phyloP scores from a whole-genome alignment of 495 filamentous ascomycete genomes.

The Penicillium tannophilum region DNA sequence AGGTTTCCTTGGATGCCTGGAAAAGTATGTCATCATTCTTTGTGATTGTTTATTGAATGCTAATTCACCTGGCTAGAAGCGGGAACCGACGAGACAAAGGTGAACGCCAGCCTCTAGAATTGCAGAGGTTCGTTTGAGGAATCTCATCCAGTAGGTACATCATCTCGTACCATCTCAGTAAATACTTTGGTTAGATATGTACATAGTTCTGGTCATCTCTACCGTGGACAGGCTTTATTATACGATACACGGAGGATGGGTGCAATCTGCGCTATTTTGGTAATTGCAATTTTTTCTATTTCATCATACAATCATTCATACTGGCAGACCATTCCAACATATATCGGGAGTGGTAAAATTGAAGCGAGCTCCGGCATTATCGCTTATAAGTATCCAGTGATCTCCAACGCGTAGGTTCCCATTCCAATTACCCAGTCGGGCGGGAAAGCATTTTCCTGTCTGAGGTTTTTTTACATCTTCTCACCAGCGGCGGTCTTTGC shows the following conservation, averaged over 20 bases:
- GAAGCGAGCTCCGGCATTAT: slow-evolving; percentile 11
- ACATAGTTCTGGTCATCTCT: slow-evolving; percentile 1
- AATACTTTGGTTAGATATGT: not conserved
- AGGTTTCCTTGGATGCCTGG: slow-evolving; percentile 46
- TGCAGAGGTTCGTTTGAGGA: too few relatives aligned
- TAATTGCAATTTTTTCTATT: slow-evolving; percentile 15
- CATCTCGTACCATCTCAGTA: not conserved
- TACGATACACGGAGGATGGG: not conserved
- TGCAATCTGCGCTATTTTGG: slow-evolving; percentile 1
- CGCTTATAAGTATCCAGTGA: slow-evolving; percentile 22
- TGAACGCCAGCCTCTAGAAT: slow-evolving; percentile 19
- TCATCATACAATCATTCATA: slow-evolving; percentile 38
- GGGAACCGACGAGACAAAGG: slow-evolving; percentile 1
- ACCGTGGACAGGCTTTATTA: not conserved
- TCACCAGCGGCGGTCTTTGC: slow-evolving; percentile 66
- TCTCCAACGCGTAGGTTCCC: slow-evolving; percentile 26
- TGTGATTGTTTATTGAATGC: not conserved
- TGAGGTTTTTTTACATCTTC: slow-evolving; percentile 27
- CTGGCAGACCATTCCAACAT: slow-evolving; percentile 14
- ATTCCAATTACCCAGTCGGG: slow-evolving; percentile 2
- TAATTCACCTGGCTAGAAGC: slow-evolving; percentile 12
- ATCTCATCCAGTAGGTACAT: too few relatives aligned
- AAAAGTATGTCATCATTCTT: slow-evolving; percentile 28
- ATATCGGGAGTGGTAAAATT: slow-evolving; percentile 15
- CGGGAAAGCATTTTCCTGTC: not conserved